Evolutionary conservation across 768 basidiomycete species (phyloP), one percentile per base, ranked within the genome.

Genomic region (Agrocybe pediades): DNA sequence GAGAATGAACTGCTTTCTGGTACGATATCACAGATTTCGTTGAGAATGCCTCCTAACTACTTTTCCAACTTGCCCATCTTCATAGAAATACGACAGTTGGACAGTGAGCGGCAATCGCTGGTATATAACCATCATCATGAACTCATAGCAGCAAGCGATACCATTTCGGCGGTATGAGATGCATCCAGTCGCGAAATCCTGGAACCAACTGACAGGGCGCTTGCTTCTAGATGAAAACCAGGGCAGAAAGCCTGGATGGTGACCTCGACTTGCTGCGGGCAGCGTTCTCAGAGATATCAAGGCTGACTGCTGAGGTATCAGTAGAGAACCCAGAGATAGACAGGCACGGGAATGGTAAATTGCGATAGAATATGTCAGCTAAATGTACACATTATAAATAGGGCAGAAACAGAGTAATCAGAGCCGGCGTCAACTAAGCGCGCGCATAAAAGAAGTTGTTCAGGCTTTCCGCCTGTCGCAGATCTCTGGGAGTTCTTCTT

Each of bases 41-140:
- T n/a, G n/a, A n/a, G n/a, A n/a, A n/a, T 7, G 15, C 2, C 21
- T 6, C 20, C 8, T 26, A 15, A 1, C 30, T 33, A 29, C 23
- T 17, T 16, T 36, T 6, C 9, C 2, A 13, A 36, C 20, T 49
- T 49, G 6, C 30, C 49, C 33, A 23, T 36, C 17, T 41, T 23
- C 3, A 2, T 56, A 94, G 95, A 96, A 68, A 95, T 97, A 54
- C 79, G 90, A 26, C 83, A 92, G 57, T 72, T 97, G 13, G 92
- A 96, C 52, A 84, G 88, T 63, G 94, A 96, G 63, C 76, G 92
- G 20, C 94, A 97, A 68, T 88, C 90, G 8, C 76, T 97, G 41
- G 94, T 97, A 9, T 97, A 97, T 66, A 94, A 95, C 62, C 94
- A 95, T 64, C 95, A 97, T 63, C 92, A 95, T 54, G 95, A 97